phyloP scores from a whole-genome alignment of 176 grass and related monocot species.

The Elaeis guineensis region DNA sequence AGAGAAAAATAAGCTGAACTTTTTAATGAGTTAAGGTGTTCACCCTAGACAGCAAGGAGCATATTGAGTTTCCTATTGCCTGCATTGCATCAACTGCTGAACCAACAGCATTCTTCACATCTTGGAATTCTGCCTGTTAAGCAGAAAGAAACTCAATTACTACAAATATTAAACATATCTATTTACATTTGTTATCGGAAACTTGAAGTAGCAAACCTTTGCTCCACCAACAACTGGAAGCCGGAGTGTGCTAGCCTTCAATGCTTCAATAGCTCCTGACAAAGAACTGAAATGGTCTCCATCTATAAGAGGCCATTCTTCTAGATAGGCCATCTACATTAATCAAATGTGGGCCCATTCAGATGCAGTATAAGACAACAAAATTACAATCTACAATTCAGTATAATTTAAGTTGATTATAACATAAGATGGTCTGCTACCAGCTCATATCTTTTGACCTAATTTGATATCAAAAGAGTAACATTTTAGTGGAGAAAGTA shows the following conservation, averaged over 20 bases:
- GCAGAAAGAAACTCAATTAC: conserved; percentile 2
- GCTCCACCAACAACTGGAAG: conserved; percentile 71
- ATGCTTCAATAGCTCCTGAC: conserved; percentile 57
- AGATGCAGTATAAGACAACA: too few relatives aligned
- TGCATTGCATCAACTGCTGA: conserved; percentile 64
- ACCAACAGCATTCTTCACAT: conserved; percentile 39
- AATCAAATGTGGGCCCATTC: background rate
- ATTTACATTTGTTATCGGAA: conserved; percentile 1
- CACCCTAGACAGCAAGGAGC: conserved; percentile 39
- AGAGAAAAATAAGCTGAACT: background rate
- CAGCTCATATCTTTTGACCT: too few relatives aligned
- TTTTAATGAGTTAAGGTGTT: background rate
- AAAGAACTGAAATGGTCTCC: conserved; percentile 53
- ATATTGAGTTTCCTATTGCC: conserved; percentile 38
- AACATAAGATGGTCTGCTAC: too few relatives aligned
- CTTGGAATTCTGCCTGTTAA: conserved; percentile 47
- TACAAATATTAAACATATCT: conserved; percentile 6
- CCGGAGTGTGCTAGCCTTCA: conserved; percentile 70
- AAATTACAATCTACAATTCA: too few relatives aligned
- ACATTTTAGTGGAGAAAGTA: too few relatives aligned
- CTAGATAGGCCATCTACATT: conserved; percentile 66
- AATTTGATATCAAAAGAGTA: too few relatives aligned
- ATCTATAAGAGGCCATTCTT: conserved; percentile 75
- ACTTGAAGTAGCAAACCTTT: conserved; percentile 45
- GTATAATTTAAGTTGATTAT: too few relatives aligned